A percentile compares a stretch with the other conserved stretches of the same genome.
Evolutionary conservation across 1,139 yeast species (phyloP).

Genomic region (Zygosaccharomyces pseudobailii): DNA sequence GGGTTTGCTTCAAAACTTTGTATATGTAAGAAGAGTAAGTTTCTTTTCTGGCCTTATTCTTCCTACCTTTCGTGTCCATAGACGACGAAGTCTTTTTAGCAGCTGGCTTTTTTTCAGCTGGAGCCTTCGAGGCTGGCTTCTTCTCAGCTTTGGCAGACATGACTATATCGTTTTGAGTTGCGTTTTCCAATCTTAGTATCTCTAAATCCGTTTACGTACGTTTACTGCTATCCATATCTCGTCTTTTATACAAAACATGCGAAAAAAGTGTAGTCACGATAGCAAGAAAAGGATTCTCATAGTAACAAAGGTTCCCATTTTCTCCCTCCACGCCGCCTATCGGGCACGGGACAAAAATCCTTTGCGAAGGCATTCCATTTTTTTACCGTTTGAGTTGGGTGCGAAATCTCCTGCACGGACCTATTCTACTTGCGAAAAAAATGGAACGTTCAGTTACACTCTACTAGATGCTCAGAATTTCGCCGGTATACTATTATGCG

Average conservation of each 20-base stretch:
- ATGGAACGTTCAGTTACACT: not conserved
- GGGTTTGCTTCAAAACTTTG: conserved; percentile 98
- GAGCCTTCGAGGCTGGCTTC: conserved; percentile 98
- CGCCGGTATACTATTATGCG: not conserved
- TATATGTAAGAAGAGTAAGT: conserved; percentile 97
- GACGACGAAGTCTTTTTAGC: conserved; percentile 87
- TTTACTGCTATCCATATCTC: not conserved
- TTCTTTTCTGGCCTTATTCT: conserved; percentile 96
- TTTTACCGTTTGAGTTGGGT: not conserved
- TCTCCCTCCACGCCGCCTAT: not conserved
- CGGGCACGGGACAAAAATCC: not conserved
- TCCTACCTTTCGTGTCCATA: conserved; percentile 80
- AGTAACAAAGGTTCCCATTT: not conserved
- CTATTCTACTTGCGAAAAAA: conserved; percentile 3
- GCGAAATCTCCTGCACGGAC: conserved; percentile 5
- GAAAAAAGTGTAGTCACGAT: conserved; percentile 43
- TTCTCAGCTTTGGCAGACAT: conserved; percentile 98
- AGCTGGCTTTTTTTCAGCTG: conserved; percentile 95
- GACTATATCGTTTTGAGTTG: not conserved
- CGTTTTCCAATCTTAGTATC: not conserved
- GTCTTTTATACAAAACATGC: conserved; percentile 45
- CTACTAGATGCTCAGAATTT: too few relatives aligned
- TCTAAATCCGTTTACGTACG: too few relatives aligned
- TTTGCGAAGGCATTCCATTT: not conserved
- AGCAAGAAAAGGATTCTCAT: not conserved